These are phyloP conservation scores for Magnusiomyces fungicola DNA, from an alignment of 1,139 yeast species.

Conservation along the genomic window DNA sequence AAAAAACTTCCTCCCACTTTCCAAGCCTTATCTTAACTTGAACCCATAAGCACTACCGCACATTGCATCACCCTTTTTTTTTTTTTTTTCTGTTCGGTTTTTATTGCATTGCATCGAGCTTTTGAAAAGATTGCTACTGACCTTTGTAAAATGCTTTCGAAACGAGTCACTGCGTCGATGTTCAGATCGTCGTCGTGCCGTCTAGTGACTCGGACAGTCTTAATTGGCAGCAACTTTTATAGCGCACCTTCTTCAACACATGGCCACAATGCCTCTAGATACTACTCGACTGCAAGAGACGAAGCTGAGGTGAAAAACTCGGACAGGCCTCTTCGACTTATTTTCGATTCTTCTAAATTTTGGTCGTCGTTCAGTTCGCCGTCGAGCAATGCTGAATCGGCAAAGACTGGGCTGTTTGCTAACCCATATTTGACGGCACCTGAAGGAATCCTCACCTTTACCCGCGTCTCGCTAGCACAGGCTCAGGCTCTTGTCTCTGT, in stretches of 20 bases:
- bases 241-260: no score
- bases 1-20: no score
- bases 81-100: no score
- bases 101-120: no score
- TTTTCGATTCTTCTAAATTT: constrained; percentile 14
- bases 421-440: constrained; percentile 66
- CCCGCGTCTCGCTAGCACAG: constrained; percentile 50
- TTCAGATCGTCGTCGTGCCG: no score
- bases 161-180: background rate
- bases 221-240: no score
- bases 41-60: no score
- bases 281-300: background rate
- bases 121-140: no score
- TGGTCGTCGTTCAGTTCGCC: constrained; percentile 7
- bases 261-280: no score
- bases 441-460: constrained; percentile 60
- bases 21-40: no score
- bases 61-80: no score
- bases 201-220: no score
- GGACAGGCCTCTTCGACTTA: constrained; percentile 11
- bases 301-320: background rate
- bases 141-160: background rate
- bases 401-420: constrained; percentile 57
- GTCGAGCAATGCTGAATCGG: background rate
- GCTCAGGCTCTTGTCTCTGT: constrained; percentile 57